Base-by-base conservation (phyloP, 2,329 filamentous ascomycete species). In the Epichloe bromicola region DNA sequence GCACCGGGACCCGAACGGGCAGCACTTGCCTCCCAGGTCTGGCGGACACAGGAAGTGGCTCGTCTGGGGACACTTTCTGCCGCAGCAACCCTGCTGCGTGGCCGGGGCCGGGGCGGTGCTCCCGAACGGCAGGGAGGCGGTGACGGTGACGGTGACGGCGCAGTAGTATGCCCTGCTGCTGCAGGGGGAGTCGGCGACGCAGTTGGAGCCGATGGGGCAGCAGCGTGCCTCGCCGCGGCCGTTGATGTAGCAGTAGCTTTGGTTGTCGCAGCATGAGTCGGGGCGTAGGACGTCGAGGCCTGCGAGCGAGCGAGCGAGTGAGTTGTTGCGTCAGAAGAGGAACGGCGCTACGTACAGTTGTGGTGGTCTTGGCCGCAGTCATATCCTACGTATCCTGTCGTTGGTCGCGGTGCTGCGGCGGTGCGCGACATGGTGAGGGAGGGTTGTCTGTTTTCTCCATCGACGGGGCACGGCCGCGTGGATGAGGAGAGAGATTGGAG, bases 11-110 rank as follows among this genome's bases (percentile, higher is more conserved):
- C 68, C 71, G 55, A 69, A 75, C 8, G 58, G 49, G 57, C 78
- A 80, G 63, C 78, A 80, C 47, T 68, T 67, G 17, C 70, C 70
- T 51, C 76, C 74, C 30, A 73, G 66, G 2, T 51, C 57, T 8
- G 52, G 36, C 17, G 73, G 63, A 56, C 76, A 80, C 23, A 65
- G 65, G 56, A 71, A 78, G 46, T 65, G 59, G 56, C 67, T 70
- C 23, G 69, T 67, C 43, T 54, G 57, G 11, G 67, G 67, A 48
- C 74, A 75, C 1, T 55, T 53, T 1, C 72, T 68, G 34, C 59
- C 54, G 57, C 71, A 71, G 56, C 73, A 74, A 19, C 66, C 65
- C 4, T 54, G 46, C 30, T 56, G 54, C 14, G 57, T 56, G 14
- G 60, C 19, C 7, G 41, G 11, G 14, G 23, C 12, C 20, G 19